Evolutionary conservation across 2,329 filamentous ascomycete species (phyloP).

Genomic region (Mollisiaceae sp.): DNA sequence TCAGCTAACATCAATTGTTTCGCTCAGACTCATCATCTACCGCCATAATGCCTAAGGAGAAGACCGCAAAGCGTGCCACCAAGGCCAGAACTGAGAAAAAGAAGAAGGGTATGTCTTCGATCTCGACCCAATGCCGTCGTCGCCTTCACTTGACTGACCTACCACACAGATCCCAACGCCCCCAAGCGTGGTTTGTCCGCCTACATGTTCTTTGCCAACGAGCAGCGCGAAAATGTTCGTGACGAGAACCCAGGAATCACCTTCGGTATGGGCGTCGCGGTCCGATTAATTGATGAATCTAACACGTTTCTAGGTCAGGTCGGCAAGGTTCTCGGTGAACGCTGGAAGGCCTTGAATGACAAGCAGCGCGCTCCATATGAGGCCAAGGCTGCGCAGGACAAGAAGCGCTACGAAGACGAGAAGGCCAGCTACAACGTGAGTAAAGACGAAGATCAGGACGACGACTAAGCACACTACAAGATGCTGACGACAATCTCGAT

Average conservation of each 20-base stretch:
- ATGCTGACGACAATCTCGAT: conserved; percentile 44
- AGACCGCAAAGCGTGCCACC: conserved; percentile 63
- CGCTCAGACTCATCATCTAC: conserved; percentile 27
- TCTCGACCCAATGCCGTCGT: conserved; percentile 1
- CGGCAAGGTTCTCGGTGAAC: conserved; percentile 96
- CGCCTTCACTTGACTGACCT: conserved; percentile 23
- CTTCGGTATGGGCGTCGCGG: conserved; percentile 73
- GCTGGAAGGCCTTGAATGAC: conserved; percentile 96
- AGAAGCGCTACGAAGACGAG: conserved; percentile 99
- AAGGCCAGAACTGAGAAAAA: conserved; percentile 66
- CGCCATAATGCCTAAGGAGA: conserved; percentile 70
- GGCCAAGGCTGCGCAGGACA: conserved; percentile 94
- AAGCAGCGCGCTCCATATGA: conserved; percentile 94
- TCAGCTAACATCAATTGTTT: conserved; percentile 31
- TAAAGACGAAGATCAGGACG: conserved; percentile 34
- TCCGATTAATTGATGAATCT: conserved; percentile 17
- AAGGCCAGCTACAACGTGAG: conserved; percentile 92
- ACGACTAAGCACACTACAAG: conserved; percentile 35
- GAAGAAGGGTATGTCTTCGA: conserved; percentile 67
- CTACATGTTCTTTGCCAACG: conserved; percentile 99
- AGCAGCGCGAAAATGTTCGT: conserved; percentile 96
- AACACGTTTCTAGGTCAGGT: conserved; percentile 71
- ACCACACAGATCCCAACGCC: conserved; percentile 82
- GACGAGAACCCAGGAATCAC: conserved; percentile 98
- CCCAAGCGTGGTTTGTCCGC: conserved; percentile 99